phyloP scores from a whole-genome alignment of 306 rosid species.

The Canavalia ensiformis region DNA sequence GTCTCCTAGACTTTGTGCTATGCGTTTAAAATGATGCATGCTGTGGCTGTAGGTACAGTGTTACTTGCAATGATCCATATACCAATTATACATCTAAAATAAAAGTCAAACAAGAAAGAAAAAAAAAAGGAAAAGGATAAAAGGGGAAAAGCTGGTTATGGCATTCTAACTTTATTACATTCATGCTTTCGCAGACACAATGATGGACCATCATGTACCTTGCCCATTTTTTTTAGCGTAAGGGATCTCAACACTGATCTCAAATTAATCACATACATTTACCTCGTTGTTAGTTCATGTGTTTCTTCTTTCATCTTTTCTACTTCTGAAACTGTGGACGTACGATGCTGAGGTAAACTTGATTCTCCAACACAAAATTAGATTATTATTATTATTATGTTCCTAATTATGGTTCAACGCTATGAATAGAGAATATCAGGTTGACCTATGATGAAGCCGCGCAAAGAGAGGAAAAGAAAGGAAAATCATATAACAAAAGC shows the following conservation, averaged over 20 bases:
- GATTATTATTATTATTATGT: neutral
- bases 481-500: neutral
- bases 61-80: neutral
- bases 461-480: neutral
- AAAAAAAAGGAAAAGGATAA: neutral
- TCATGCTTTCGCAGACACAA: conserved; percentile 41
- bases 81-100: conserved; percentile 20
- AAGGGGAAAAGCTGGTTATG: conserved; percentile 43
- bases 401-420: neutral
- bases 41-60: neutral
- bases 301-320: neutral
- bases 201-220: conserved; percentile 46
- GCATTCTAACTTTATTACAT: conserved; percentile 44
- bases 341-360: conserved; percentile 3
- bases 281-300: neutral
- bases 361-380: conserved; percentile 1
- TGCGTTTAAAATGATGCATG: neutral
- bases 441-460: conserved; percentile 21
- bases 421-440: neutral
- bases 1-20: conserved; percentile 33
- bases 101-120: conserved; percentile 38
- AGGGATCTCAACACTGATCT: neutral
- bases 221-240: neutral
- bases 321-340: neutral
- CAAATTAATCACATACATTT: neutral